phyloP scores from a whole-genome alignment of 495 filamentous ascomycete species.

The Trichoderma reesei region DNA sequence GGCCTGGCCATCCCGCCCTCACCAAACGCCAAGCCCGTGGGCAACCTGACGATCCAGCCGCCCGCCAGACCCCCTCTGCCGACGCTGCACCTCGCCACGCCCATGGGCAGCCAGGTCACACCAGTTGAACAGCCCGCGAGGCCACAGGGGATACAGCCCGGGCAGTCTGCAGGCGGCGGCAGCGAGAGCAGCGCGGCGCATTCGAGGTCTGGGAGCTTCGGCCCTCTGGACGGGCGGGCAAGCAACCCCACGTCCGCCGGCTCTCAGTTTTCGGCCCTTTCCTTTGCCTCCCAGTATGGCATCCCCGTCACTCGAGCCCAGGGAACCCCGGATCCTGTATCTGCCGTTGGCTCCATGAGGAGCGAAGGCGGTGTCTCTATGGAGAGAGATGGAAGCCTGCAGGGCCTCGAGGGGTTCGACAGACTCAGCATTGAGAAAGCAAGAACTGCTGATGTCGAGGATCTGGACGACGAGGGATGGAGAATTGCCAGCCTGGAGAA shows the following conservation, averaged over 20 bases:
- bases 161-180: conserved; percentile 57
- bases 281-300: conserved; percentile 61
- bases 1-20: conserved; percentile 83
- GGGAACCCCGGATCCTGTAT: conserved; percentile 74
- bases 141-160: conserved; percentile 32
- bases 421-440: conserved; percentile 71
- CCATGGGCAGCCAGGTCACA: conserved; percentile 63
- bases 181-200: conserved; percentile 58
- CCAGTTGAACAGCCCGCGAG: conserved; percentile 47
- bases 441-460: conserved; percentile 75
- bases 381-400: conserved; percentile 65
- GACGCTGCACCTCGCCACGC: conserved; percentile 69
- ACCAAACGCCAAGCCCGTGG: conserved; percentile 63
- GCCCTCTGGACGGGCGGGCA: conserved; percentile 58
- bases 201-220: conserved; percentile 65
- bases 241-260: conserved; percentile 75
- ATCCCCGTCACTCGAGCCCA: conserved; percentile 41
- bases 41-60: conserved; percentile 28
- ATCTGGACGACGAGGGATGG: conserved; percentile 92
- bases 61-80: conserved; percentile 53
- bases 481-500: conserved; percentile 81
- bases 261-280: conserved; percentile 64
- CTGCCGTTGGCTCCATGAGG: conserved; percentile 69
- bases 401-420: conserved; percentile 59
- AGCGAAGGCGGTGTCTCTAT: conserved; percentile 56